Evolutionary conservation across 192 early-diverging fungal genomes (phyloP).

Genomic region (Chytriomyces hyalinus): DNA sequence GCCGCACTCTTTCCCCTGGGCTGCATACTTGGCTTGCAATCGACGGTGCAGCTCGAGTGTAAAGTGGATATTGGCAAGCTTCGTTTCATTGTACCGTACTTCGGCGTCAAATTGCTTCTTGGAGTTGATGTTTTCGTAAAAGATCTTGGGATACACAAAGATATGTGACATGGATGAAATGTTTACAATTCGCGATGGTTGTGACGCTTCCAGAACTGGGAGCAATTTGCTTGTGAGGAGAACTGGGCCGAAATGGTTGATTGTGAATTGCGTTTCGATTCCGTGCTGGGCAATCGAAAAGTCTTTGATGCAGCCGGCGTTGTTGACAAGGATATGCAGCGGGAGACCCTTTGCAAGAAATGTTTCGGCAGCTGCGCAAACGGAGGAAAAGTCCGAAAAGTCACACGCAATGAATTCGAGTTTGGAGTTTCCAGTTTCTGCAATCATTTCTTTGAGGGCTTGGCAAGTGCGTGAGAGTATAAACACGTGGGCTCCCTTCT

Average conservation of each 20-base stretch:
- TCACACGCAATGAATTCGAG: constrained; percentile 43
- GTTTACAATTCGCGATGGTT: constrained; percentile 57
- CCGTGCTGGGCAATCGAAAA: constrained; percentile 54
- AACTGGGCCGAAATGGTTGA: constrained; percentile 55
- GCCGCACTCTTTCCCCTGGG: constrained; percentile 36
- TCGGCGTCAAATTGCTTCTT: neutral
- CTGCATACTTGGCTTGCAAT: constrained; percentile 27
- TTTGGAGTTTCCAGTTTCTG: constrained; percentile 26
- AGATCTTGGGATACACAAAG: constrained; percentile 33
- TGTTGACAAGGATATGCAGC: constrained; percentile 54
- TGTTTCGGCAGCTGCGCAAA: constrained; percentile 33
- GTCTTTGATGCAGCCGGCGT: constrained; percentile 34
- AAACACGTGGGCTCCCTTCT: neutral
- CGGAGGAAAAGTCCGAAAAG: constrained; percentile 29
- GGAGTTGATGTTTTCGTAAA: constrained; percentile 44
- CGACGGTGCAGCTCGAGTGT: constrained; percentile 47
- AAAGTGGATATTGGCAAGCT: constrained; percentile 59
- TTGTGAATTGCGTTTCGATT: constrained; percentile 61
- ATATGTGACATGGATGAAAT: constrained; percentile 50
- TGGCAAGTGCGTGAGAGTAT: neutral
- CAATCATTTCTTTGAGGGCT: constrained; percentile 19
- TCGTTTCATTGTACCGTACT: constrained; percentile 53
- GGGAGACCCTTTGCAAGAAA: constrained; percentile 45
- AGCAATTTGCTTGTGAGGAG: constrained; percentile 50
- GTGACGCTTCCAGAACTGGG: constrained; percentile 43